Base-by-base conservation (phyloP, 305 asterid genomes). In the Fraxinus baroniana region DNA sequence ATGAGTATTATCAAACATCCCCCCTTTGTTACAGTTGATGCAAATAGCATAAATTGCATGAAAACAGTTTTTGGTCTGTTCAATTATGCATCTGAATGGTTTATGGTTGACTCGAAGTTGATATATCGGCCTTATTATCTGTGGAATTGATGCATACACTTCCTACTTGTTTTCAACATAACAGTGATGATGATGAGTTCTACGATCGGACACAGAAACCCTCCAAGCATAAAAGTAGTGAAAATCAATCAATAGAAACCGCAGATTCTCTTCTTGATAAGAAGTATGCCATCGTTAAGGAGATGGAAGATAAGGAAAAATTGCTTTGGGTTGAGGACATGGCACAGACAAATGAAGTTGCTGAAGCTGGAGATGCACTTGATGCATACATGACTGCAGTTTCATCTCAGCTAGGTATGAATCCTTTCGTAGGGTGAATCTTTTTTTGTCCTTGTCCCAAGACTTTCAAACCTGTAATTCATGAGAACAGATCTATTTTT, bases 221-320 rank as follows among this genome's bases (percentile, higher is more conserved):
- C 28, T 80, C 88, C 22, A 93, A 94, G 86, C 87, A 26, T 76
- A 94, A 87, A 89, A 85, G 71, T 83, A 94, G 91, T 60, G 97
- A 90, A 83, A 88, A 83, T 86, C 92, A 89, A 85, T 90, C 99
- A 66, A 87, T 96, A 62, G 98, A 96, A 87, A 94, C 98, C 60
- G 97, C 99, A 44, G 98, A 96, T 87, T 90, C 99, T 80, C 97
- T 96, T 85, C 98, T 96, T 82, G 98, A 91, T 85, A 96, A 93
- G 93, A 93, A 89, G 88, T 93, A 94, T 82, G 88, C 89, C 44
- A 89, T 96, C 78, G 79, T 78, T n/a, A 89, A 85, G 85, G 90
- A 91, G 88, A 93, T 94, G 49, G 91, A 93, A 85, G 94, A 90
- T 60, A 91, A 81, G 91, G 89, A 86, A 85, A 91, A 87, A 80